Evolutionary conservation across 768 basidiomycete genomes (phyloP), one percentile per base, ranked within the genome.

Genomic region (Tylopilus balloui): DNA sequence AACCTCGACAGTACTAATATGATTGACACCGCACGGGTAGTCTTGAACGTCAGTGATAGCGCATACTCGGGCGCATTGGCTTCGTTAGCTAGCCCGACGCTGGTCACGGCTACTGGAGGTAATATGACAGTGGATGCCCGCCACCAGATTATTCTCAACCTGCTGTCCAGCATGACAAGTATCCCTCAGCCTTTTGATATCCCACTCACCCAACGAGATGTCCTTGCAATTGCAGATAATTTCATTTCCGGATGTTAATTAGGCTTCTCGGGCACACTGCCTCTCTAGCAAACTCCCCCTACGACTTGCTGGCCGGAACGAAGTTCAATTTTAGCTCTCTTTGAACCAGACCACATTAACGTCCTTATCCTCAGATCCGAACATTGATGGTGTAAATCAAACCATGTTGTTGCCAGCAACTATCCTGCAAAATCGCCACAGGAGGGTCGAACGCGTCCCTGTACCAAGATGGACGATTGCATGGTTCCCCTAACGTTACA

Each of bases 401-500:
- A 19, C 10, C 35, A 20, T 13, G 11, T 19, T 12, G 17, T 12
- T 36, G n/a, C 35, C 11, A 36, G 35, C 35, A 36, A 20, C 19
- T 36, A 11, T 36, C 35, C 35, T 36, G 34, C 5, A 15, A 36
- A 19, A 36, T 36, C 2, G 35, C 20, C 19, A 20, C 35, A 12
- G 17, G 35, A 19, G 19, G 15, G 35, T 36, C 35, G 35, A 36
- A 12, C 35, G 50, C 66, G 60, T 70, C 88, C 5, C 69, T 87
- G 59, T 60, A 78, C 27, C 71, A 88, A 38, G 81, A 62, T 86
- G 14, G 34, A 34, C n/a, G n/a, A 34, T 12, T 34, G 34, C 57
- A 65, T 76, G 50, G 80, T 91, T 12, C 91, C 89, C 31, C 29
- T 52, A 78, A 78, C 46, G 71, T 90, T 64, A 80, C 86, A 64